Evolutionary conservation across 768 basidiomycete species (phyloP).

Genomic region (Mycena polygramma): DNA sequence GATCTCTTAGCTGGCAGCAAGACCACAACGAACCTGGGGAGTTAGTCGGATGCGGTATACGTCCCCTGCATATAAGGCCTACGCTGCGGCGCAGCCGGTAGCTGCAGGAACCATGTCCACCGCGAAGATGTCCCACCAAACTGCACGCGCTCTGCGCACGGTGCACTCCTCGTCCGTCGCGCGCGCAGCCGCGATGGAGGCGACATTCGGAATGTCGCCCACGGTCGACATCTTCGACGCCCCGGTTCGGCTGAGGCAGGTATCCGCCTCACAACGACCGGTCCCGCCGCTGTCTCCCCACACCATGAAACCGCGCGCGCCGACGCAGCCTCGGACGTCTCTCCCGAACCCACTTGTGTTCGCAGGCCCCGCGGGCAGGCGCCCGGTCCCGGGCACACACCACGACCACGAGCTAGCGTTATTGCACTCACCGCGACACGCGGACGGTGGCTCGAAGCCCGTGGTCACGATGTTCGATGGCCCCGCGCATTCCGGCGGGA

Average conservation of each 20-base stretch:
- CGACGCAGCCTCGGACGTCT: neutral
- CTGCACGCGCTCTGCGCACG: conserved; percentile 13
- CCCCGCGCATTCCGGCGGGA: conserved; percentile 1
- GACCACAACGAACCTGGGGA: neutral
- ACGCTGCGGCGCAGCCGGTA: neutral
- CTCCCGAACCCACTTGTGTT: conserved; percentile 26
- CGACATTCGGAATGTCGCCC: conserved; percentile 7
- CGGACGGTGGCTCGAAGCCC: neutral
- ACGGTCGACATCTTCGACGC: conserved; percentile 32
- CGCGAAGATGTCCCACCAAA: conserved; percentile 14
- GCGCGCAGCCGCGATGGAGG: conserved; percentile 2
- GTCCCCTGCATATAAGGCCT: neutral
- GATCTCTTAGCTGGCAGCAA: too few species aligned
- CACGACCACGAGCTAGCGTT: neutral
- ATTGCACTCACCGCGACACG: neutral
- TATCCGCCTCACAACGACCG: neutral
- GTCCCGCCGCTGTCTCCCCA: neutral
- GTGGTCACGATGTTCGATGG: conserved; percentile 8
- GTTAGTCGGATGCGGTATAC: neutral
- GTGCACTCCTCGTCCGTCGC: conserved; percentile 13
- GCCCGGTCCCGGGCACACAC: conserved; percentile 14
- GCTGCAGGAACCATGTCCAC: conserved; percentile 1
- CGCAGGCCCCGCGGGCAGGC: conserved; percentile 19
- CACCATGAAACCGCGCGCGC: neutral
- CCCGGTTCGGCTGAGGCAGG: conserved; percentile 5